phyloP scores from a whole-genome alignment of 2,329 filamentous ascomycete species.

The Ophiostoma triangulosporum region DNA sequence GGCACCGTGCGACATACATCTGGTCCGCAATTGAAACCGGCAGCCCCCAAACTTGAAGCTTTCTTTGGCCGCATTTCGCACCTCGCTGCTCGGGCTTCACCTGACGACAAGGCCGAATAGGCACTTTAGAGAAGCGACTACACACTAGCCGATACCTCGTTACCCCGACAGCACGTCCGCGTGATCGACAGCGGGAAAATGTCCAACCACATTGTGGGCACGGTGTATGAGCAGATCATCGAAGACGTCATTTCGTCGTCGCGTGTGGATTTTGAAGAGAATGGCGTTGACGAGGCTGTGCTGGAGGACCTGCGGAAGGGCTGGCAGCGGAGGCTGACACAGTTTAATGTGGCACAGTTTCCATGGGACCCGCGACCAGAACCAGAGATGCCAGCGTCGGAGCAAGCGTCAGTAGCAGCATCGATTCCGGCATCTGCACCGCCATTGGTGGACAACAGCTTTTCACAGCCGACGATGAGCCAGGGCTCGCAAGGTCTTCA shows the following conservation, averaged over 20 bases:
- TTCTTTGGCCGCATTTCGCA: not conserved
- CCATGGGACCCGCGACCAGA: slow-evolving; percentile 89
- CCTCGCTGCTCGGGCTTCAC: not conserved
- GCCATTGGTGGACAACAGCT: slow-evolving; percentile 14
- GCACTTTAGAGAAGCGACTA: not conserved
- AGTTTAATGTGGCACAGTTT: slow-evolving; percentile 72
- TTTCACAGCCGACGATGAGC: slow-evolving; percentile 24
- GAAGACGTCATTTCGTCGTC: slow-evolving; percentile 84
- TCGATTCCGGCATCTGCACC: slow-evolving; percentile 6
- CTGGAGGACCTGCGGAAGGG: slow-evolving; percentile 77
- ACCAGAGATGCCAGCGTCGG: slow-evolving; percentile 26
- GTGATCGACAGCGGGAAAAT: slow-evolving; percentile 24
- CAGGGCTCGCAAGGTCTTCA: slow-evolving; percentile 20
- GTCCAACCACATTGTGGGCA: slow-evolving; percentile 52
- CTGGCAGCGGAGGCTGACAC: slow-evolving; percentile 86
- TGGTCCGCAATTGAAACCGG: not conserved
- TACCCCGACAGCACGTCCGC: not conserved
- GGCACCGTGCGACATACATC: not conserved
- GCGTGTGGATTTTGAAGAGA: slow-evolving; percentile 91
- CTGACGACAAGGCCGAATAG: not conserved
- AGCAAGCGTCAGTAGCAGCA: slow-evolving; percentile 15
- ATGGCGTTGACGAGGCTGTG: slow-evolving; percentile 76
- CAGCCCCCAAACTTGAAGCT: not conserved
- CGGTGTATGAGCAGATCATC: slow-evolving; percentile 67
- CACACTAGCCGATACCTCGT: not conserved